These are phyloP conservation scores for Ustilago esculenta DNA, from an alignment of 1,284 basidiomycete species.

Conservation along the genomic window DNA sequence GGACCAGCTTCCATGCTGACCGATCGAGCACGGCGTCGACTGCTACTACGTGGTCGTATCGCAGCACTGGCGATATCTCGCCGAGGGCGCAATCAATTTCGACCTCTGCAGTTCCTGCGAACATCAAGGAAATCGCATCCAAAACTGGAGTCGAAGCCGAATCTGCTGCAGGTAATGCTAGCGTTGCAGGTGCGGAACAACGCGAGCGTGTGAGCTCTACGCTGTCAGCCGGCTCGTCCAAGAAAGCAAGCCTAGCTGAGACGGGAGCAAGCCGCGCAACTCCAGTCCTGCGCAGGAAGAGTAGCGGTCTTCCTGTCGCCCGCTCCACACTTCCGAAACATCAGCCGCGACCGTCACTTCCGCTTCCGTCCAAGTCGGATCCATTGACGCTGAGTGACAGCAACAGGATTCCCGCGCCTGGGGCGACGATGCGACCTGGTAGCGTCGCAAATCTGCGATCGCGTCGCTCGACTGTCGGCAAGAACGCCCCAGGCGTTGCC, in stretches of 20 bases:
- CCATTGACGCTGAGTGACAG: neutral
- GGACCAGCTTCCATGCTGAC: conserved; percentile 40
- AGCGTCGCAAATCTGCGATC: conserved; percentile 16
- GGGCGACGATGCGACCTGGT: conserved; percentile 12
- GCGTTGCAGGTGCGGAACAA: neutral
- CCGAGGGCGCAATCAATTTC: neutral
- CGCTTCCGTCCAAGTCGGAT: conserved; percentile 5
- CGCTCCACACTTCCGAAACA: neutral
- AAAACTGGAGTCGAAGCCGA: neutral
- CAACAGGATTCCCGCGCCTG: neutral
- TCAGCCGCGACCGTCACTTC: conserved; percentile 12
- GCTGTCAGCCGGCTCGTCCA: neutral
- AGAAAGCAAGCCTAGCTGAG: neutral
- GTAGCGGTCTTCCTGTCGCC: conserved; percentile 23
- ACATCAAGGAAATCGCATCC: neutral
- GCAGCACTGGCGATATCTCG: conserved; percentile 9
- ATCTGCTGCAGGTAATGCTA: neutral
- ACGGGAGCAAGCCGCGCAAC: neutral
- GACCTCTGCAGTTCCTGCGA: neutral
- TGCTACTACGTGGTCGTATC: conserved; percentile 27
- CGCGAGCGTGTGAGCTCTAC: neutral
- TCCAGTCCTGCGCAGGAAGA: conserved; percentile 21
- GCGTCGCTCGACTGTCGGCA: neutral
- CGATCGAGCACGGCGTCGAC: conserved; percentile 36
- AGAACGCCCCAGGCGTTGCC: neutral